Percentiles rank a stretch among this genome's conserved stretches.
Conservation (phyloP, 1,284 basidiomycete species). For the Cryptococcus sp. region DNA sequence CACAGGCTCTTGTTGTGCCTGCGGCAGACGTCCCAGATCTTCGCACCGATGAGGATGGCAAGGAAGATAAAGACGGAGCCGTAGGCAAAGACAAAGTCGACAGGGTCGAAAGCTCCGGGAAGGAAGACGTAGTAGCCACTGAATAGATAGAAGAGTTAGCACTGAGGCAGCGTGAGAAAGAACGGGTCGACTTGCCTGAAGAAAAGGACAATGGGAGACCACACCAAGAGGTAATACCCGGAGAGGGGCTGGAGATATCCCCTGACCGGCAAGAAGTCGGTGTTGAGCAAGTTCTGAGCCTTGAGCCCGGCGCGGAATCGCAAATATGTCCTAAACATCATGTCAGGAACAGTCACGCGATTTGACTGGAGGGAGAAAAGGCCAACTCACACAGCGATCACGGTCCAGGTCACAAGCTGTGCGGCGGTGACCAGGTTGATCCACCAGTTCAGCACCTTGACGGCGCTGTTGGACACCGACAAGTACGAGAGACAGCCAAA, state of each 20-base stretch:
- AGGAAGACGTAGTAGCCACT: constrained; percentile 31
- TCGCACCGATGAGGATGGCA: constrained; percentile 33
- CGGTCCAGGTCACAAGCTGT: constrained; percentile 31
- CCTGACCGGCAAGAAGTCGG: constrained; percentile 16
- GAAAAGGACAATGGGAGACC: constrained; percentile 27
- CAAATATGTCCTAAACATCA: constrained; percentile 22
- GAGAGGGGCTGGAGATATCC: constrained; percentile 28
- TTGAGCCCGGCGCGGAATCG: constrained; percentile 35
- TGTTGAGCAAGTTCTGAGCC: constrained; percentile 24
- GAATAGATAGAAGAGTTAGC: background rate
- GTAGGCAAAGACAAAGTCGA: constrained; percentile 32
- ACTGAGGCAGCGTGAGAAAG: background rate
- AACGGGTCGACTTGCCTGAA: constrained; percentile 20
- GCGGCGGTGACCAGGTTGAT: constrained; percentile 28
- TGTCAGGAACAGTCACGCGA: background rate
- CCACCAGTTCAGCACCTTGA: constrained; percentile 38
- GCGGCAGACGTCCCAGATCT: constrained; percentile 19
- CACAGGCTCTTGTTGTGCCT: constrained; percentile 14
- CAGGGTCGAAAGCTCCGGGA: constrained; percentile 20
- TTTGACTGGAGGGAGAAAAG: background rate
- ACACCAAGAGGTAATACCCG: constrained; percentile 26
- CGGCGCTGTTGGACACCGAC: constrained; percentile 28
- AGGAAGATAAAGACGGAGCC: constrained; percentile 37
- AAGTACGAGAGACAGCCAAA: constrained; percentile 47
- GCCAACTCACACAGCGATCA: constrained; percentile 17